These are phyloP conservation scores for Hamamelis virginiana DNA, from an alignment of 164 flowering plant species.

Conservation along the genomic window DNA sequence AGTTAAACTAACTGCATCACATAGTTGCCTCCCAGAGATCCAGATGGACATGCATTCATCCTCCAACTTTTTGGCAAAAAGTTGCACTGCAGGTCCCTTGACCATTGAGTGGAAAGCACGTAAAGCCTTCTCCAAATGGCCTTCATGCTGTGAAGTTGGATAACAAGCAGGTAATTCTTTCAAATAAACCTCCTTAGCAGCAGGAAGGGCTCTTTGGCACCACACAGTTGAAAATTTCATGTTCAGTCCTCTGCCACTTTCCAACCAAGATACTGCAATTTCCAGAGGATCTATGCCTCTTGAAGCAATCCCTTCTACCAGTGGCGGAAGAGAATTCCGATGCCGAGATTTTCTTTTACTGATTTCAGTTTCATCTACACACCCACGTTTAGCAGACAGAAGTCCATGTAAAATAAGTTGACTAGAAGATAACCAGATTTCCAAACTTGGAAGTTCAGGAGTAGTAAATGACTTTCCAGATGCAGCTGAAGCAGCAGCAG, in stretches of 20 bases:
- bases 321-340: constrained; percentile 28
- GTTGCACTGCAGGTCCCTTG: constrained; percentile 73
- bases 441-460: constrained; percentile 81
- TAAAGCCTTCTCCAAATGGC: constrained; percentile 67
- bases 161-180: constrained; percentile 78
- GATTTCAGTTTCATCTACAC: constrained; percentile 39
- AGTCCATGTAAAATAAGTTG: constrained; percentile 52
- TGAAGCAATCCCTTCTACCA: constrained; percentile 30
- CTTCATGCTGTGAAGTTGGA: constrained; percentile 69
- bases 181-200: constrained; percentile 74
- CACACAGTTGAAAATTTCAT: constrained; percentile 72
- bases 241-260: constrained; percentile 60
- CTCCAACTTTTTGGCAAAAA: constrained; percentile 55
- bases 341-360: constrained; percentile 37
- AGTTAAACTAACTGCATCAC: constrained; percentile 93
- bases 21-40: constrained; percentile 86
- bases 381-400: constrained; percentile 45
- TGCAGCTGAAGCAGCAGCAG: constrained; percentile 83
- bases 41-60: constrained; percentile 80
- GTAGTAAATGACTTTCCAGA: constrained; percentile 53
- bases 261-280: constrained; percentile 60
- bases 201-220: constrained; percentile 80
- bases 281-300: constrained; percentile 45
- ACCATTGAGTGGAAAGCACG: constrained; percentile 70
- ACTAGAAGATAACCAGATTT: constrained; percentile 68